These are phyloP conservation scores for Metschnikowia rubicola DNA, from an alignment of 805 yeast species.

Conservation along the genomic window DNA sequence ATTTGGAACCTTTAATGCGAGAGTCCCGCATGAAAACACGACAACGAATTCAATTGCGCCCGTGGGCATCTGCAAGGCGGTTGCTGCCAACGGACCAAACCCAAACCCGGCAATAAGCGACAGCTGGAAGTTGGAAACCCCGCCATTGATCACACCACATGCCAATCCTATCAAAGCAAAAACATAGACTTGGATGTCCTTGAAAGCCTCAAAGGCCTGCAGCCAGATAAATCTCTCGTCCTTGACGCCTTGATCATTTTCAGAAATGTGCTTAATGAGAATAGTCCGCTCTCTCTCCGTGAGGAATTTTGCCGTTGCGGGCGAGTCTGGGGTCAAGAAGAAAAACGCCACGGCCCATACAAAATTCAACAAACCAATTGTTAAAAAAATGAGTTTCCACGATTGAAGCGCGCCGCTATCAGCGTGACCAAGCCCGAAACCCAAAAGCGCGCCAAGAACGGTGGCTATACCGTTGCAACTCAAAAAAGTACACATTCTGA, in stretches of 20 bases:
- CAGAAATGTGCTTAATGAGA: conserved; percentile 15
- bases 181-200: conserved; percentile 21
- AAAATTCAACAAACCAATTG: conserved; percentile 19
- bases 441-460: conserved; percentile 20
- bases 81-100: conserved; percentile 19
- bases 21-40: conserved; percentile 19
- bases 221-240: conserved; percentile 13
- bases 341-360: conserved; percentile 16
- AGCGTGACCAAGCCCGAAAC: conserved; percentile 19
- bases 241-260: conserved; percentile 18
- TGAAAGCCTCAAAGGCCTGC: conserved; percentile 17
- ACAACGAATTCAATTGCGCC: conserved; percentile 22
- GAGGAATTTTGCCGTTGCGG: conserved; percentile 16
- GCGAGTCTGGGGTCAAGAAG: conserved; percentile 19
- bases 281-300: conserved; percentile 20
- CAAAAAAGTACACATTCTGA: conserved; percentile 17
- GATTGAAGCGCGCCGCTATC: conserved; percentile 13
- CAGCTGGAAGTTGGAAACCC: conserved; percentile 21
- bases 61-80: conserved; percentile 22
- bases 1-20: conserved; percentile 14
- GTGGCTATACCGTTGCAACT: conserved; percentile 23
- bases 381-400: conserved; percentile 22
- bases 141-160: conserved; percentile 23
- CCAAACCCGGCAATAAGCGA: conserved; percentile 22
- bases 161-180: conserved; percentile 14